phyloP scores from a whole-genome alignment of 2,329 filamentous ascomycete species.

The Cercospora canescens region DNA sequence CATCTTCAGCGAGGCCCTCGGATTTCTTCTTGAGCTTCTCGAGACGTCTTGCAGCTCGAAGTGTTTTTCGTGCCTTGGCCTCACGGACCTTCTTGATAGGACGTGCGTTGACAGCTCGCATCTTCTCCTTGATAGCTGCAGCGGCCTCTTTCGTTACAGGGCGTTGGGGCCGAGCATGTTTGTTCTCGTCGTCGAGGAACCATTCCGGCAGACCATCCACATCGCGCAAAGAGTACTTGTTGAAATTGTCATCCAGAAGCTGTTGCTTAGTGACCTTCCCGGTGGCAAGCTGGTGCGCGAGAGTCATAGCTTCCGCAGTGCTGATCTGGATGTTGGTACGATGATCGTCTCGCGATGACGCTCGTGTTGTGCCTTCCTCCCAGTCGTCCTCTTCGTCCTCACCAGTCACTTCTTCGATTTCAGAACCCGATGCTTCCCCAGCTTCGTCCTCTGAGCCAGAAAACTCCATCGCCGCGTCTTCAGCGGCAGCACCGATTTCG shows the following conservation, averaged over 20 bases:
- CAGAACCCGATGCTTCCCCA: constrained; percentile 29
- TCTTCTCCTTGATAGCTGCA: constrained; percentile 89
- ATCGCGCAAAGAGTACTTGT: constrained; percentile 88
- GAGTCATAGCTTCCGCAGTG: constrained; percentile 98
- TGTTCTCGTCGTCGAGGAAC: constrained; percentile 91
- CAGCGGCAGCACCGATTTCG: constrained; percentile 25
- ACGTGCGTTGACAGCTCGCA: constrained; percentile 86
- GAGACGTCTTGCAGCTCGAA: constrained; percentile 84
- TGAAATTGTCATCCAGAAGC: constrained; percentile 87
- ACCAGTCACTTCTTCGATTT: constrained; percentile 32
- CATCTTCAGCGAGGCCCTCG: constrained; percentile 75
- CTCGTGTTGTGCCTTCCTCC: constrained; percentile 61
- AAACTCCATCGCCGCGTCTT: constrained; percentile 22
- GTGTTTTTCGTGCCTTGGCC: constrained; percentile 94
- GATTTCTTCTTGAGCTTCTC: constrained; percentile 98
- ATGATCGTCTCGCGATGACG: constrained; percentile 47
- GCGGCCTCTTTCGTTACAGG: constrained; percentile 93
- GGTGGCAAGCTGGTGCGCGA: constrained; percentile 87
- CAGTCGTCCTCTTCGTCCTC: constrained; percentile 55
- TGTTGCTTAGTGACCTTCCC: constrained; percentile 79
- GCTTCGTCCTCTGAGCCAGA: constrained; percentile 15
- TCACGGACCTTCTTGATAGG: constrained; percentile 99
- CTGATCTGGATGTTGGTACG: constrained; percentile 91
- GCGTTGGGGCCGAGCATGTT: constrained; percentile 79
- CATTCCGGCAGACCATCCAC: constrained; percentile 91